phyloP scores from a whole-genome alignment of 2,329 filamentous ascomycete genomes.

The Penicillium sp. region DNA sequence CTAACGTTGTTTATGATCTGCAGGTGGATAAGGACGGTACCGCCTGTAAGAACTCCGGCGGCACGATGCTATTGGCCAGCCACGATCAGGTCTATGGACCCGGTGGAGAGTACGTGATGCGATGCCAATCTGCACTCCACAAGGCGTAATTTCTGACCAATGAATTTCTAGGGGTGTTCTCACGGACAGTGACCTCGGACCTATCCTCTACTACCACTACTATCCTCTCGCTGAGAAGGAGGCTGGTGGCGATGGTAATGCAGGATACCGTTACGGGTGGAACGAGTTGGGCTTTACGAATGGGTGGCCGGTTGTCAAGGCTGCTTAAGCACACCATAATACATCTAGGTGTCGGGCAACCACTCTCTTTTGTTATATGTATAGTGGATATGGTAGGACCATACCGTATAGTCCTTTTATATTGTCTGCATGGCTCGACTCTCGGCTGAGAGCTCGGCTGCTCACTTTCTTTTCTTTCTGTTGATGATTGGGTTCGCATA shows the following conservation, averaged over 20 bases:
- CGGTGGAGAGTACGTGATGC: conserved; percentile 60
- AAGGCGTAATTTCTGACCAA: conserved; percentile 7
- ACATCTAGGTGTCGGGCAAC: not conserved
- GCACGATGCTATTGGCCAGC: conserved; percentile 60
- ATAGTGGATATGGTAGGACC: not conserved
- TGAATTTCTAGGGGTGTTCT: conserved; percentile 29
- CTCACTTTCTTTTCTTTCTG: conserved; percentile 1
- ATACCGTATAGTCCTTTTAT: conserved; percentile 6
- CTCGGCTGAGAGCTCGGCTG: not conserved
- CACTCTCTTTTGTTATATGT: not conserved
- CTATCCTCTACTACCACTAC: conserved; percentile 65
- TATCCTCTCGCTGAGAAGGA: conserved; percentile 46
- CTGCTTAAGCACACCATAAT: conserved; percentile 11
- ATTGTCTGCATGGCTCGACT: not conserved
- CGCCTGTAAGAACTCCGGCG: conserved; percentile 57
- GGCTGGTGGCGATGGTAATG: conserved; percentile 50
- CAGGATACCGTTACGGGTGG: conserved; percentile 47
- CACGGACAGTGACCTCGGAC: conserved; percentile 42
- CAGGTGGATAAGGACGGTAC: conserved; percentile 55
- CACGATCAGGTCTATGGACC: conserved; percentile 64
- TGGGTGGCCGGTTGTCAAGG: conserved; percentile 45
- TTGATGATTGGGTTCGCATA: not conserved
- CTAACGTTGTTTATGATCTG: not conserved
- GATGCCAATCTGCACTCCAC: not conserved
- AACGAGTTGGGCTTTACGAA: conserved; percentile 45